Evolutionary conservation across 805 yeast species (phyloP).

Genomic region (Yamadazyma olivae): DNA sequence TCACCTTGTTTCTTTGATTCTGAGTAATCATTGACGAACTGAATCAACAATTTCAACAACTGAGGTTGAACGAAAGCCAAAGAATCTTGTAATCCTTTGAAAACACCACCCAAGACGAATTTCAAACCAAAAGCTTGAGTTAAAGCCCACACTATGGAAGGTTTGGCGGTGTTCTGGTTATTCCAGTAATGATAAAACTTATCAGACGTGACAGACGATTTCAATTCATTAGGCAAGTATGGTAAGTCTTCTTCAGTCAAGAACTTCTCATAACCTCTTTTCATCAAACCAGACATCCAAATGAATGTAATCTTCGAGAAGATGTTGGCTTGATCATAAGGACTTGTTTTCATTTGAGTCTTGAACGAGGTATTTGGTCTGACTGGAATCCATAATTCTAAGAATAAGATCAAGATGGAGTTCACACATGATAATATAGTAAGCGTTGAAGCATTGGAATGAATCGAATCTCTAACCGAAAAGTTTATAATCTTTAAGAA

Average conservation of each 20-base stretch:
- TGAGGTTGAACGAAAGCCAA: conserved; percentile 49
- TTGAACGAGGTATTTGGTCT: conserved; percentile 22
- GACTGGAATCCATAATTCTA: conserved; percentile 43
- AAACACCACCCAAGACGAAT: conserved; percentile 67
- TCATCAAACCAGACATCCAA: conserved; percentile 90
- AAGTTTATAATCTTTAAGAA: conserved; percentile 42
- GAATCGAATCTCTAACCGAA: conserved; percentile 29
- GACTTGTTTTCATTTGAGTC: conserved; percentile 23
- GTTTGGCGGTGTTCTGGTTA: conserved; percentile 39
- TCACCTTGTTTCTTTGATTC: conserved; percentile 32
- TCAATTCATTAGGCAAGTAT: conserved; percentile 64
- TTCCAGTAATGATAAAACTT: conserved; percentile 61
- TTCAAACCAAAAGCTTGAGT: conserved; percentile 69
- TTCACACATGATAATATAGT: conserved; percentile 34
- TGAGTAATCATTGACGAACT: conserved; percentile 36
- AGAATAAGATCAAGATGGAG: conserved; percentile 35
- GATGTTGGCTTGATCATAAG: conserved; percentile 60
- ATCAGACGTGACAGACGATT: conserved; percentile 49
- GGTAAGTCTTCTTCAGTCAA: conserved; percentile 69
- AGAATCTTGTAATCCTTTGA: conserved; percentile 72
- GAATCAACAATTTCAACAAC: conserved; percentile 25
- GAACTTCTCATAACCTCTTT: conserved; percentile 64
- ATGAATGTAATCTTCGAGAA: conserved; percentile 75
- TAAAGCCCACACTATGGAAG: conserved; percentile 61
- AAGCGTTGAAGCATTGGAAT: conserved; percentile 19